Conservation (phyloP, 768 basidiomycete species). For the Aureoboletus auriporus region DNA sequence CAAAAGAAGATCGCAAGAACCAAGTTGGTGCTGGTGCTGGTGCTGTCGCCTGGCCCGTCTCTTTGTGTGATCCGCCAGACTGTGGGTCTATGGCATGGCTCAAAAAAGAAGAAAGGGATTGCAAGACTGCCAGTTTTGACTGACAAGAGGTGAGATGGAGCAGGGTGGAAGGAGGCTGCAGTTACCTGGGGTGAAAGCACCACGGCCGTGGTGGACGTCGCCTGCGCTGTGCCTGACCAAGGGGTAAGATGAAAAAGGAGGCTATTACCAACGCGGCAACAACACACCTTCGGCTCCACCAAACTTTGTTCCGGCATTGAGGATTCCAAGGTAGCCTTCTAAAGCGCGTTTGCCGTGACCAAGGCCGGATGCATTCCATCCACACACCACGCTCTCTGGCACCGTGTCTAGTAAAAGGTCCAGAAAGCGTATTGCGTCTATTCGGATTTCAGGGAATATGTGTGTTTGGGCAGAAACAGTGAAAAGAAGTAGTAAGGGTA, state of each 20-base stretch:
- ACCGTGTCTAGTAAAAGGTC: slow-evolving; percentile 68
- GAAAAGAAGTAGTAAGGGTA: slow-evolving; percentile 74
- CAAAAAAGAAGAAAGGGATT: slow-evolving; percentile 69
- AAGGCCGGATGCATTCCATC: slow-evolving; percentile 56
- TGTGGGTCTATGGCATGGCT: slow-evolving; percentile 37
- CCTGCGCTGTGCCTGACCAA: slow-evolving; percentile 28
- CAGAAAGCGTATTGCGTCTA: slow-evolving; percentile 83
- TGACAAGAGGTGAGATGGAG: slow-evolving; percentile 26
- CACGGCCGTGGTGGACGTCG: slow-evolving; percentile 62
- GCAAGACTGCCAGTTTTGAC: slow-evolving; percentile 78
- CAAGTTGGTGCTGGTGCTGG: slow-evolving; percentile 49
- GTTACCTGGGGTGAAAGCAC: slow-evolving; percentile 59
- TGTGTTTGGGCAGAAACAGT: slow-evolving; percentile 88
- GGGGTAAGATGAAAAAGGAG: background rate
- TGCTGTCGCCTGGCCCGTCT: slow-evolving; percentile 8
- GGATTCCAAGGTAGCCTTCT: slow-evolving; percentile 76
- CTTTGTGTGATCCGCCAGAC: slow-evolving; percentile 12
- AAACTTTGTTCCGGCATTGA: slow-evolving; percentile 64
- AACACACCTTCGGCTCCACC: slow-evolving; percentile 51
- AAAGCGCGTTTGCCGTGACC: slow-evolving; percentile 62
- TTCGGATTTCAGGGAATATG: slow-evolving; percentile 91
- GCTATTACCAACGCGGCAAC: background rate
- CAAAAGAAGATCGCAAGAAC: slow-evolving; percentile 64
- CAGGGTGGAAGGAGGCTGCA: background rate
- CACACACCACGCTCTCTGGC: slow-evolving; percentile 61